Evolutionary conservation across 2,329 filamentous ascomycete species (phyloP).

Genomic region (Calonectria pseudoturangicola): DNA sequence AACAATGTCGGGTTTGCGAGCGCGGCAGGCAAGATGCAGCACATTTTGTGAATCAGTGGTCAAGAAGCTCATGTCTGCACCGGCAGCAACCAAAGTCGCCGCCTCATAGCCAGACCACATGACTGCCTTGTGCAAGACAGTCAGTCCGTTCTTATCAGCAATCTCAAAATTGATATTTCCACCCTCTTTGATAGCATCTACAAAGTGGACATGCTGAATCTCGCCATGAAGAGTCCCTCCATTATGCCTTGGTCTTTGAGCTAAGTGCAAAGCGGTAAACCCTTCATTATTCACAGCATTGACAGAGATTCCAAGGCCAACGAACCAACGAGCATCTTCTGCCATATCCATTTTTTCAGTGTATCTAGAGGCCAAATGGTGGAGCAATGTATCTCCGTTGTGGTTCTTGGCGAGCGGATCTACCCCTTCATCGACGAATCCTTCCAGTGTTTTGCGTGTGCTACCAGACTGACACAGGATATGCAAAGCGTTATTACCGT

Average conservation of each 20-base stretch:
- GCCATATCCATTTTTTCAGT: neutral
- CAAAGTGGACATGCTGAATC: slow-evolving; percentile 5
- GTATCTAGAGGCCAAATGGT: slow-evolving; percentile 36
- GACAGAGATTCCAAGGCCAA: slow-evolving; percentile 40
- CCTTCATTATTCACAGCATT: slow-evolving; percentile 46
- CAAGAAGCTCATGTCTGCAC: slow-evolving; percentile 31
- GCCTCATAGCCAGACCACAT: slow-evolving; percentile 41
- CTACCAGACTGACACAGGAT: neutral
- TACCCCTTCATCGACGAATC: slow-evolving; percentile 27
- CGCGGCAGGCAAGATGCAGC: slow-evolving; percentile 48
- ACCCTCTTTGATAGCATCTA: slow-evolving; percentile 33
- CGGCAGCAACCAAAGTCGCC: slow-evolving; percentile 29
- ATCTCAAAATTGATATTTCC: slow-evolving; percentile 39
- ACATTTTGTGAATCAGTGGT: slow-evolving; percentile 44
- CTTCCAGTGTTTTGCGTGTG: neutral
- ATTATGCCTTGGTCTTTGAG: neutral
- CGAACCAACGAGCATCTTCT: slow-evolving; percentile 36
- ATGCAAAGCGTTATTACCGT: slow-evolving; percentile 46
- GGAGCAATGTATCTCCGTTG: slow-evolving; percentile 43
- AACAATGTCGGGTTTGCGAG: slow-evolving; percentile 41
- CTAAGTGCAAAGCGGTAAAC: slow-evolving; percentile 44
- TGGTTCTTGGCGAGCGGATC: slow-evolving; percentile 44
- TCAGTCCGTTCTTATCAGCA: slow-evolving; percentile 40
- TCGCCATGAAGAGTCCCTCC: no score
- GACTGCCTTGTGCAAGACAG: slow-evolving; percentile 44